These are phyloP conservation scores for Glarea lozoyensis DNA, from an alignment of 495 filamentous ascomycete genomes.

Conservation along the genomic window DNA sequence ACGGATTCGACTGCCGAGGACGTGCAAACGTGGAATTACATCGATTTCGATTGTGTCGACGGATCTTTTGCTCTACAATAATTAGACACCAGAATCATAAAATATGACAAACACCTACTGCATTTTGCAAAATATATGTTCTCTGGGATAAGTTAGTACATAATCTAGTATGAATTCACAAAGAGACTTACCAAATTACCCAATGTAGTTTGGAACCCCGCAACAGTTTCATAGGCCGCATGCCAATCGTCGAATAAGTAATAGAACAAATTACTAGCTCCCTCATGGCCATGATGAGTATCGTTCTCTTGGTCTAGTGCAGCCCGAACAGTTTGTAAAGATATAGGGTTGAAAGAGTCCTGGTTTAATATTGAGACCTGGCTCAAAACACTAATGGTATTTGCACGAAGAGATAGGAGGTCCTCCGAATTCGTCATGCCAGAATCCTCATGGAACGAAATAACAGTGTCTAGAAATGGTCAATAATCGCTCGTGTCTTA, in stretches of 20 bases:
- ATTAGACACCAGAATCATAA: no score
- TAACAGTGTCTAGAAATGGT: conserved; percentile 49
- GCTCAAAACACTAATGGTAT: conserved; percentile 60
- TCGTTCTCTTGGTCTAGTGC: conserved; percentile 19
- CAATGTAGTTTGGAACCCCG: conserved; percentile 39
- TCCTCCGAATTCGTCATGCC: conserved; percentile 27
- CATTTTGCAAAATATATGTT: neutral
- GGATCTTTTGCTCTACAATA: conserved; percentile 10
- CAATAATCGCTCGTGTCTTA: neutral
- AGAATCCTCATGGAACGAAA: conserved; percentile 70
- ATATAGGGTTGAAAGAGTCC: conserved; percentile 33
- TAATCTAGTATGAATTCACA: neutral
- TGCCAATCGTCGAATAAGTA: conserved; percentile 87
- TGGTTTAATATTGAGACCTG: conserved; percentile 50
- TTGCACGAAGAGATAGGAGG: conserved; percentile 51
- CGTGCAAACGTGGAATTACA: conserved; percentile 33
- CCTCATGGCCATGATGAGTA: conserved; percentile 38
- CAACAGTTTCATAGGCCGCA: conserved; percentile 54
- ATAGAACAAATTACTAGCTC: conserved; percentile 70
- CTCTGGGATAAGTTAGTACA: no score
- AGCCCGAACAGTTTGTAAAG: conserved; percentile 32
- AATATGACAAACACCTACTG: no score
- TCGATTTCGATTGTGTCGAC: conserved; percentile 14
- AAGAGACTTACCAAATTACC: conserved; percentile 41
- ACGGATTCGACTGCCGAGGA: conserved; percentile 63